Conservation (phyloP, 2,329 filamentous ascomycete genomes). For the Penicillium sp. region DNA sequence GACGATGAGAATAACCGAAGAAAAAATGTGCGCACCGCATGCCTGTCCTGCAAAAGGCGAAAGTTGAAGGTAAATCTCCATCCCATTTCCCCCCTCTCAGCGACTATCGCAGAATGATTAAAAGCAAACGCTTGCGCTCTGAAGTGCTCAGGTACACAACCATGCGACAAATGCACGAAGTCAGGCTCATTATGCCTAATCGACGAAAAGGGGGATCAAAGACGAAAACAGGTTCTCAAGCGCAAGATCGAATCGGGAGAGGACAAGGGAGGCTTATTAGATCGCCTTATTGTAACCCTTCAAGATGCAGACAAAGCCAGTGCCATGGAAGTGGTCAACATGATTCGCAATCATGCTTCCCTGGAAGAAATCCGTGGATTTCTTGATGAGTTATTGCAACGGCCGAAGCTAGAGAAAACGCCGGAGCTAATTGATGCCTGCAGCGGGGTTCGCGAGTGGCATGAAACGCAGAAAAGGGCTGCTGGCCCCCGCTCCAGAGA, state of each 20-base stretch:
- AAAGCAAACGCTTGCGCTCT: background rate
- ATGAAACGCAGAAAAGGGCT: slow-evolving; percentile 21
- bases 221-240: slow-evolving; percentile 25
- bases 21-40: slow-evolving; percentile 31
- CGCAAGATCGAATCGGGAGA: slow-evolving; percentile 28
- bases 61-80: slow-evolving; percentile 28
- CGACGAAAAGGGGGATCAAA: background rate
- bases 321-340: background rate
- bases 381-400: slow-evolving; percentile 28
- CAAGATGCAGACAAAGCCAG: slow-evolving; percentile 4
- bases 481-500: slow-evolving; percentile 17
- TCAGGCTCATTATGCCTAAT: background rate
- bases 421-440: slow-evolving; percentile 27
- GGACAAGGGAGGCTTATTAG: slow-evolving; percentile 30
- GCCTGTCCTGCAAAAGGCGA: slow-evolving; percentile 28
- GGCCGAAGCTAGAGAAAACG: slow-evolving; percentile 21
- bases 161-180: background rate
- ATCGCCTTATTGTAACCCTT: slow-evolving; percentile 28
- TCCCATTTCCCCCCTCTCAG: background rate
- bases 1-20: slow-evolving; percentile 7
- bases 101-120: background rate
- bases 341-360: background rate
- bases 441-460: slow-evolving; percentile 18
- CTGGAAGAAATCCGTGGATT: slow-evolving; percentile 28
- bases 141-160: background rate